These are phyloP conservation scores for Colletotrichum simmondsii DNA, from an alignment of 2,329 filamentous ascomycete genomes.

Conservation along the genomic window DNA sequence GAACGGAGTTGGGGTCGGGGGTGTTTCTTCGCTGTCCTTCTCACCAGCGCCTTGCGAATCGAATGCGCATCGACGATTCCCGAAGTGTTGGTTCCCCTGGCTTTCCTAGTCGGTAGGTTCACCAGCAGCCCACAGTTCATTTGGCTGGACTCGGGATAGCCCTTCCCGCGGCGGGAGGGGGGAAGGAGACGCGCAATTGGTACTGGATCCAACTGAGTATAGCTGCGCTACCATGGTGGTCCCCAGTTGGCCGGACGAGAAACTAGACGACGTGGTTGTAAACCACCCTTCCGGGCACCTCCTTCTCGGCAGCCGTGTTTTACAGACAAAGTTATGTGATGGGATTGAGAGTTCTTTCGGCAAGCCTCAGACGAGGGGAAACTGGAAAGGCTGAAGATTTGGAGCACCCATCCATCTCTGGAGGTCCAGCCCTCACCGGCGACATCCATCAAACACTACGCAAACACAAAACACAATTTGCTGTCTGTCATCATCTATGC, in stretches of 20 bases:
- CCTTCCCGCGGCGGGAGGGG: slow-evolving; percentile 15
- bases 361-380: neutral
- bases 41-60: neutral
- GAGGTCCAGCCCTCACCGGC: neutral
- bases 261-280: slow-evolving; percentile 9
- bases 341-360: neutral
- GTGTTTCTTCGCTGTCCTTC: neutral
- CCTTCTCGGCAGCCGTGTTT: slow-evolving; percentile 29
- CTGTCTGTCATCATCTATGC: neutral
- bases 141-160: slow-evolving; percentile 12
- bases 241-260: neutral
- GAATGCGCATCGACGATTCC: neutral
- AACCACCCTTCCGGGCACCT: slow-evolving; percentile 3
- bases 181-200: slow-evolving; percentile 5
- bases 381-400: neutral
- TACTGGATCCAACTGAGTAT: neutral
- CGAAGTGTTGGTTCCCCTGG: neutral
- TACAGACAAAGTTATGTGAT: slow-evolving; percentile 20
- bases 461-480: neutral
- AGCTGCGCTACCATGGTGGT: slow-evolving; percentile 14
- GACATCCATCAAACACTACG: neutral
- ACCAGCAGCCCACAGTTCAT: neutral
- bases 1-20: neutral
- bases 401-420: neutral
- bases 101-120: neutral